phyloP scores from a whole-genome alignment of 345 rosid genomes.

The Raphanus sativus region DNA sequence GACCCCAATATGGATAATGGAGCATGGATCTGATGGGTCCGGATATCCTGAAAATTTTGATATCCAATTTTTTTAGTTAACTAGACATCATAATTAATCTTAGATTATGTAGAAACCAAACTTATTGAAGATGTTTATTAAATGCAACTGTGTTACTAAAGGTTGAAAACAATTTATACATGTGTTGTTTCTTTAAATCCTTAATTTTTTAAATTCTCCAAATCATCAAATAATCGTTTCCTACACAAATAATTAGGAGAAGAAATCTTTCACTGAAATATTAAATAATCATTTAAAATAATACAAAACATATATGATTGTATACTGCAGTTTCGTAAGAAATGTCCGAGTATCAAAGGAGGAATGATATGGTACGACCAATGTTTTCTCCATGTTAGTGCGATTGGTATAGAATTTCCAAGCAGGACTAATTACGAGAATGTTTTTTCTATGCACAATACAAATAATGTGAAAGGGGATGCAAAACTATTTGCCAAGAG shows the following conservation, averaged over 20 bases:
- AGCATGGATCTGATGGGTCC: neutral
- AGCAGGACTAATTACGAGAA: neutral
- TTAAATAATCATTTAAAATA: neutral
- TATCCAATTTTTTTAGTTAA: neutral
- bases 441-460: neutral
- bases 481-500: neutral
- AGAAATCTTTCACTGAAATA: neutral
- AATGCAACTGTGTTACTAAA: neutral
- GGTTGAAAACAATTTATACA: neutral
- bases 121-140: neutral
- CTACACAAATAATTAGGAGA: neutral
- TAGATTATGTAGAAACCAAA: neutral
- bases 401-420: neutral
- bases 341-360: neutral
- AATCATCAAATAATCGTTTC: neutral
- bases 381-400: neutral
- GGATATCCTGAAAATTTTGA: neutral
- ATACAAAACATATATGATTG: neutral
- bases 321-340: neutral
- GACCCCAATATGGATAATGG: neutral
- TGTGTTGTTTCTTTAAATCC: neutral
- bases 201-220: neutral
- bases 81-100: neutral
- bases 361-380: neutral
- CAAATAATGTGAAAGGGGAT: neutral